phyloP scores from a whole-genome alignment of 75 land plant species.

The Ceratopteris richardii region DNA sequence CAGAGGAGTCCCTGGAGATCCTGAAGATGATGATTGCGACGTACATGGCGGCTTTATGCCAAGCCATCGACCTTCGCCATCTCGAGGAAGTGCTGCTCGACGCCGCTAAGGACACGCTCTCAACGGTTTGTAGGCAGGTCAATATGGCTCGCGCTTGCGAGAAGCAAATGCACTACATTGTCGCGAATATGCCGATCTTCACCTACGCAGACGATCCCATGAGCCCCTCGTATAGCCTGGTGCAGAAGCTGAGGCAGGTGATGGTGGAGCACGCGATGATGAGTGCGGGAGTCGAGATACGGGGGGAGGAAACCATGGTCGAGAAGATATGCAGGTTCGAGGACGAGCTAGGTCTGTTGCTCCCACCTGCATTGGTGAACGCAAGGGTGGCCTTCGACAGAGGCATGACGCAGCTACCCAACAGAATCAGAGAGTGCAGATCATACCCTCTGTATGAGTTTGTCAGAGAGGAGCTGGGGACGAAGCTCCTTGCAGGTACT shows the following conservation, averaged over 20 bases:
- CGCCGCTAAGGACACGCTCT: conserved; percentile 37
- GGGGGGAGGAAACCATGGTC: conserved; percentile 43
- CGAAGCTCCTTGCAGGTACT: conserved; percentile 48
- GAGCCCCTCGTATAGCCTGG: conserved; percentile 41
- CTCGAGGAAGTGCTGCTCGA: conserved; percentile 48
- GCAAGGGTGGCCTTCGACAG: conserved; percentile 39
- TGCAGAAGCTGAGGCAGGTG: conserved; percentile 53
- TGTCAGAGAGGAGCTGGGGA: conserved; percentile 47
- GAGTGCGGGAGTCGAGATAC: conserved; percentile 32
- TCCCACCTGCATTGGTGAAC: conserved; percentile 49
- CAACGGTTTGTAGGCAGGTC: conserved; percentile 33
- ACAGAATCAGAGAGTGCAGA: conserved; percentile 69
- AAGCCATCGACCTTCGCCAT: conserved; percentile 51
- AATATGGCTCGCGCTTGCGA: conserved; percentile 43
- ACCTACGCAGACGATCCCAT: conserved; percentile 51
- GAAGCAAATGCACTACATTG: conserved; percentile 43
- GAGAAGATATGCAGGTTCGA: conserved; percentile 56
- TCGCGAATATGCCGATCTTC: conserved; percentile 47
- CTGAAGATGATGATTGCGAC: conserved; percentile 49
- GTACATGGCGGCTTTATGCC: conserved; percentile 47
- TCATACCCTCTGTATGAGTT: conserved; percentile 66
- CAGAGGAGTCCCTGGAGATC: conserved; percentile 50
- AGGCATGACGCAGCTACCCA: conserved; percentile 35
- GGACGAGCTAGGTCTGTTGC: conserved; percentile 48
- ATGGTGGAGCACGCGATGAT: conserved; percentile 53